Percentiles rank a stretch among this genome's conserved stretches.
phyloP scores from a whole-genome alignment of 176 grass and related monocot species.

The Musa beccarii region DNA sequence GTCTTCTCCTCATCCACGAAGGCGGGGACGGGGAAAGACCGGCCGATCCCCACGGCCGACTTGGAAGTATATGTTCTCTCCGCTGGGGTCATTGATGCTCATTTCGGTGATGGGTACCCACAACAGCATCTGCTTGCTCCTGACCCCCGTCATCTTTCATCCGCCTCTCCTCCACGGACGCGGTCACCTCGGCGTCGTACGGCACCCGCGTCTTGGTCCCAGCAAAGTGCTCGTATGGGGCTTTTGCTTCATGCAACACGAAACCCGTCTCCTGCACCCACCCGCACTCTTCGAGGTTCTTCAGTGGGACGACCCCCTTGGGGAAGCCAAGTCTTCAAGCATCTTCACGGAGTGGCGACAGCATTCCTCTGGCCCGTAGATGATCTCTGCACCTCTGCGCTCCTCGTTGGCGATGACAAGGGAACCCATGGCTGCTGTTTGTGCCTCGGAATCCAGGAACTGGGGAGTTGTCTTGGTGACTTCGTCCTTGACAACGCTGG shows the following conservation, averaged over 20 bases:
- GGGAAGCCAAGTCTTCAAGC: conserved; percentile 64
- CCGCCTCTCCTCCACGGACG: conserved; percentile 68
- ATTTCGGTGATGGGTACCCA: conserved; percentile 95
- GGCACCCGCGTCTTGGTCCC: conserved; percentile 50
- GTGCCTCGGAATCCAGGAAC: not conserved
- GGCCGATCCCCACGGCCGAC: conserved; percentile 57
- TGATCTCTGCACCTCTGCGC: conserved; percentile 46
- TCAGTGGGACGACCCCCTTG: conserved; percentile 62
- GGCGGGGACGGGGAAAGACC: conserved; percentile 50
- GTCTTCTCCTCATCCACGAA: conserved; percentile 40
- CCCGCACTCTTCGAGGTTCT: conserved; percentile 64
- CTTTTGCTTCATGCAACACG: conserved; percentile 78
- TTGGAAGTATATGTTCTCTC: conserved; percentile 79
- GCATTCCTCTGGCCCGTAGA: conserved; percentile 52
- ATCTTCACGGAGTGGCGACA: conserved; percentile 60
- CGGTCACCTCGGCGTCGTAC: conserved; percentile 83
- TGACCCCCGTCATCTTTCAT: conserved; percentile 82
- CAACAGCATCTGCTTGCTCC: conserved; percentile 79
- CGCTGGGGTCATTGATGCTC: conserved; percentile 41
- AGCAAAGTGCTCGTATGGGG: conserved; percentile 60
- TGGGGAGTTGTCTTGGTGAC: too few relatives aligned
- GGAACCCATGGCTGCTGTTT: conserved; percentile 35
- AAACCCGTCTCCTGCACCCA: conserved; percentile 68
- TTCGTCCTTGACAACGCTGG: too few relatives aligned
- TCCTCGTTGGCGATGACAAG: conserved; percentile 26